Conservation (phyloP, 805 yeast species). For the Yamadazyma tumulicola region DNA sequence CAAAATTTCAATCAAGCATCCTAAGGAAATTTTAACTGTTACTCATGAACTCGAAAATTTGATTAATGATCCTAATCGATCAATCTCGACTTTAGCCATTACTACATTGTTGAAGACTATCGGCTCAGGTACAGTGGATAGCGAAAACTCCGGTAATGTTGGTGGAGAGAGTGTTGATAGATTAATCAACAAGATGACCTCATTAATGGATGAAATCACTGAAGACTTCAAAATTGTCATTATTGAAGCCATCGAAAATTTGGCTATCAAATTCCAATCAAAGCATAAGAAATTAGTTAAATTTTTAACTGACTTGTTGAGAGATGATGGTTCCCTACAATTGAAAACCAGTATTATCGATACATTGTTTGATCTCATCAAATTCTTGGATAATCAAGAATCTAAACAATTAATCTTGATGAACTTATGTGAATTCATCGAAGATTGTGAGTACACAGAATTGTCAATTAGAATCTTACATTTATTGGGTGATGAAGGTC, state of each 20-base stretch:
- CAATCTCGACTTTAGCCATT: constrained; percentile 94
- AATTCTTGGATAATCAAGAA: constrained; percentile 66
- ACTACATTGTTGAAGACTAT: constrained; percentile 95
- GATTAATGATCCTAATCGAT: constrained; percentile 84
- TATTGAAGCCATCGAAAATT: constrained; percentile 88
- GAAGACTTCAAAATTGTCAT: constrained; percentile 95
- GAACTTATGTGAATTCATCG: constrained; percentile 92
- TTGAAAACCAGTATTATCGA: constrained; percentile 88
- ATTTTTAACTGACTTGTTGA: constrained; percentile 78
- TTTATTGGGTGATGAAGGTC: constrained; percentile 92
- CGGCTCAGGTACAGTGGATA: constrained; percentile 51
- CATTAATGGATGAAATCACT: constrained; percentile 87
- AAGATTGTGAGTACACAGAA: constrained; percentile 96
- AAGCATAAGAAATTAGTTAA: constrained; percentile 79
- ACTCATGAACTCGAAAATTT: constrained; percentile 82
- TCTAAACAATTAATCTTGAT: constrained; percentile 81
- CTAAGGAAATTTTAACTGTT: constrained; percentile 74
- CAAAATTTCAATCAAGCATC: constrained; percentile 75
- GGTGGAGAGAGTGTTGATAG: constrained; percentile 71
- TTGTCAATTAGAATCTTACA: constrained; percentile 90
- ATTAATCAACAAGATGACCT: constrained; percentile 79
- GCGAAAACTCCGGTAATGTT: constrained; percentile 20
- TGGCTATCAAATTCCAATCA: constrained; percentile 89
- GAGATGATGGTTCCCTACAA: constrained; percentile 85
- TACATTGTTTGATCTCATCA: constrained; percentile 87